Conservation (phyloP, 2,329 filamentous ascomycete species). For the Aureobasidium zeae region DNA sequence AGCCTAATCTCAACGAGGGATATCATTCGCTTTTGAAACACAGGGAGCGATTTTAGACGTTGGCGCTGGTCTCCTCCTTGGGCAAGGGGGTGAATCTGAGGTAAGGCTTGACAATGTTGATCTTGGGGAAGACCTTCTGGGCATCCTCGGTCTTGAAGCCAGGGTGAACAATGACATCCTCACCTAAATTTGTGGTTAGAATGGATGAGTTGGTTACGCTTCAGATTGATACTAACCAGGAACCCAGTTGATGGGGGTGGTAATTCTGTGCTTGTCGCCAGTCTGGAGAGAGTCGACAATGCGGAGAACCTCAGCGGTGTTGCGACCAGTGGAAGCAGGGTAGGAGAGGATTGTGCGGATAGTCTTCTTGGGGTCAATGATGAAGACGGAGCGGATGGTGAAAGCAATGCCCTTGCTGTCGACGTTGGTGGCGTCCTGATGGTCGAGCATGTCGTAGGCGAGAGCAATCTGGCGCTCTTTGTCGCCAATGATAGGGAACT, state of each 20-base stretch:
- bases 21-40: conserved; percentile 13
- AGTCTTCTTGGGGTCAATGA: conserved; percentile 57
- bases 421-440: conserved; percentile 50
- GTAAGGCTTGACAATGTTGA: conserved; percentile 55
- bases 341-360: conserved; percentile 55
- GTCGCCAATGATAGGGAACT: conserved; percentile 46
- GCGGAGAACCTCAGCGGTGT: conserved; percentile 45
- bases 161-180: conserved; percentile 48
- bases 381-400: conserved; percentile 56
- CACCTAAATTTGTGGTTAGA: no score
- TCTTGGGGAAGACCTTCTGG: conserved; percentile 50
- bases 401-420: conserved; percentile 49
- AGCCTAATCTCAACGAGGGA: background rate
- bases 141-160: conserved; percentile 49
- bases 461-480: conserved; percentile 45
- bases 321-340: conserved; percentile 51
- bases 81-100: conserved; percentile 50
- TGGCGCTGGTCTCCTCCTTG: conserved; percentile 48
- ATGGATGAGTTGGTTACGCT: no score
- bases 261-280: conserved; percentile 51
- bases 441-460: conserved; percentile 44
- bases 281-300: conserved; percentile 45
- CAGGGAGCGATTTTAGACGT: conserved; percentile 23
- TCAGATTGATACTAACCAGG: conserved; percentile 32
- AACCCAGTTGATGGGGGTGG: conserved; percentile 55